Evolutionary conservation across 2,329 filamentous ascomycete genomes (phyloP), one percentile per base, ranked within the genome.

Genomic region (Hypoxylon sp.): DNA sequence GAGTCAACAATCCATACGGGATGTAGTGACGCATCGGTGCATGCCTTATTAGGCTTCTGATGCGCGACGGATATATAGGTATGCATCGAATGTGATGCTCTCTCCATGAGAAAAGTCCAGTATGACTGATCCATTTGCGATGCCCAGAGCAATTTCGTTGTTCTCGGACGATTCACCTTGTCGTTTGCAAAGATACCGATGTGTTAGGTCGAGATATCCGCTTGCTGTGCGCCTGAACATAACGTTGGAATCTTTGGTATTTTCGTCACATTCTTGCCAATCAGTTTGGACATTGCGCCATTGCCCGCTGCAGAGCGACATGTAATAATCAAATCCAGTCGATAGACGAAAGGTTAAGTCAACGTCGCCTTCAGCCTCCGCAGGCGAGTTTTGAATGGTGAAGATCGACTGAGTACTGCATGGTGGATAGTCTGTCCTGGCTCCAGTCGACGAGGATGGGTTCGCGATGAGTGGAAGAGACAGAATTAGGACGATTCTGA

Each of bases 211-310:
- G 17, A 64, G 54, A 35, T 59, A 54, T 1, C 47, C 47, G 22
- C 48, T 54, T 14, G 47, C 3, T 5, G 54, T 54, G 14, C 54
- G 39, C 11, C 54, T 53, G 19, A 64, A 59, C 54, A 64, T 47
- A 13, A 47, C 39, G 19, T 17, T 44, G 13, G 54, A 59, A 17
- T 64, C 39, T 24, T 51, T 46, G 22, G n/a, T 29, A 13, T 44
- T 17, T 33, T 64, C 47, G 14, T 53, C 54, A 29, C 61, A 64
- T 39, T 47, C 37, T 6, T 47, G 47, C 53, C 61, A 64, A 8
- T 57, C 57, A 33, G 47, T 52, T 26, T 33, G 17, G 13, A 47
- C 31, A 5, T 13, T 31, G 11, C 33, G 47, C 60, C 60, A 63
- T 51, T 57, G 14, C 13, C 51, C 60, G 19, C 51, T 35, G 24